Evolutionary conservation across 2,329 filamentous ascomycete species (phyloP), one percentile per base, ranked within the genome.

Genomic region (Boeremia exigua): DNA sequence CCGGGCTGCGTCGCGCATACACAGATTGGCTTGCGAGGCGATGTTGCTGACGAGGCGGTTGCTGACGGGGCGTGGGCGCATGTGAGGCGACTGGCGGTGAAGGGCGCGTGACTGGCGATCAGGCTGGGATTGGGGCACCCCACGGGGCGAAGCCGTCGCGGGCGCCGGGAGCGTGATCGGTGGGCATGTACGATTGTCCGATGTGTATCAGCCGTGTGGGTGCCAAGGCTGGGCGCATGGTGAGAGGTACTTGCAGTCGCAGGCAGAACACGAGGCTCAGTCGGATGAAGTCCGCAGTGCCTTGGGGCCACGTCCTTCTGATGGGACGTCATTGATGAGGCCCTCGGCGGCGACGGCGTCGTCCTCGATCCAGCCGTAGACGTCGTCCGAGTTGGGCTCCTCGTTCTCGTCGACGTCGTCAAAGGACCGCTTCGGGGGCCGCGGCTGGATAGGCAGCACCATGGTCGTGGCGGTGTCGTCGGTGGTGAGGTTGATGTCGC

Each of bases 361-460:
- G 53, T 88, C 87, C 48, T 89, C 84, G 34, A 83, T 83, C 88
- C 88, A 92, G 12, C 87, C 88, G 66, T 90, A 91, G 66, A 90
- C 86, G 60, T 91, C 88, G 56, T 88, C 86, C 17, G 74, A 77
- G 14, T 81, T 80, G 28, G 82, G 84, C 38, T 87, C 85, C 59
- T 84, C 88, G 4, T 86, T 83, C 39, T 88, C 83, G 30, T 78
- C 79, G 48, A 89, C 79, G 70, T 91, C 78, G 39, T 76, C 69
- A 49, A 75, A 78, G 9, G 63, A 86, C 64, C 89, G 82, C 76
- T 92, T 92, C 29, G 76, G 79, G 27, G 77, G 77, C 56, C 81
- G 72, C 36, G 59, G 49, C 52, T 66, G 59, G 48, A 56, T 55
- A 25, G 62, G 58, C 37, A 58, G 56, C 34, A 68, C 49, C 17